Evolutionary conservation across 1,284 basidiomycete species (phyloP).

Genomic region (Vanrija sp.): DNA sequence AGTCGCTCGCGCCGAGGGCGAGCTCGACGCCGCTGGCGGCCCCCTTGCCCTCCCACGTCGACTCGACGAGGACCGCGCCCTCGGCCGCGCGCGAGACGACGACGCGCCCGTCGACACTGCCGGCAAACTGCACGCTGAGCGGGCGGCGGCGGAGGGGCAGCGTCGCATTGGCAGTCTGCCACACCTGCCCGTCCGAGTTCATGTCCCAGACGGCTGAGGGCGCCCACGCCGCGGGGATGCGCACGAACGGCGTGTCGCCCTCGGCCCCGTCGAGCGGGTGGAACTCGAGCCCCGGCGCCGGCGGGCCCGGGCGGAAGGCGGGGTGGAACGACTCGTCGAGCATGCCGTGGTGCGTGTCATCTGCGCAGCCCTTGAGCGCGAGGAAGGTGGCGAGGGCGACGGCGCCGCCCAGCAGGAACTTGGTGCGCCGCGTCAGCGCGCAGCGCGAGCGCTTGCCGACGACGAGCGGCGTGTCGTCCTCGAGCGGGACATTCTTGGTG

Average conservation of each 20-base stretch:
- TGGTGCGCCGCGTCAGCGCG: slow-evolving; percentile 14
- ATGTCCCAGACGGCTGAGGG: neutral
- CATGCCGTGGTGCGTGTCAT: neutral
- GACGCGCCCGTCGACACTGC: slow-evolving; percentile 13
- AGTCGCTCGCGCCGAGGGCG: slow-evolving; percentile 5
- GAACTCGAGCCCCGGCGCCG: neutral
- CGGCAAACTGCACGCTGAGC: slow-evolving; percentile 14
- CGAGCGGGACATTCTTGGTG: neutral
- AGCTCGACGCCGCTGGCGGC: slow-evolving; percentile 6
- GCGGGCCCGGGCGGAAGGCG: neutral
- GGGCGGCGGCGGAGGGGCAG: slow-evolving; percentile 11
- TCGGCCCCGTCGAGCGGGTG: neutral
- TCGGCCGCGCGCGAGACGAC: slow-evolving; percentile 18
- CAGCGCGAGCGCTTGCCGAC: slow-evolving; percentile 1
- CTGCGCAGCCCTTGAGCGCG: neutral
- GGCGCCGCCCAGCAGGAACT: slow-evolving; percentile 12
- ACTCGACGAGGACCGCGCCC: slow-evolving; percentile 22
- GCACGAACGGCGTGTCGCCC: neutral
- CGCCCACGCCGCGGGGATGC: too few relatives aligned
- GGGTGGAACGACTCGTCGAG: neutral
- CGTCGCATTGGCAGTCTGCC: slow-evolving; percentile 22
- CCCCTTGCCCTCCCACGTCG: slow-evolving; percentile 1
- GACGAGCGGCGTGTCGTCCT: neutral
- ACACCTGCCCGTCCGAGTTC: neutral
- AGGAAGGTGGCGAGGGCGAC: neutral